Evolutionary conservation across 225 moss, liverwort and hornwort species (phyloP), one percentile per base, ranked within the genome.

Genomic region (Neckera pumila): DNA sequence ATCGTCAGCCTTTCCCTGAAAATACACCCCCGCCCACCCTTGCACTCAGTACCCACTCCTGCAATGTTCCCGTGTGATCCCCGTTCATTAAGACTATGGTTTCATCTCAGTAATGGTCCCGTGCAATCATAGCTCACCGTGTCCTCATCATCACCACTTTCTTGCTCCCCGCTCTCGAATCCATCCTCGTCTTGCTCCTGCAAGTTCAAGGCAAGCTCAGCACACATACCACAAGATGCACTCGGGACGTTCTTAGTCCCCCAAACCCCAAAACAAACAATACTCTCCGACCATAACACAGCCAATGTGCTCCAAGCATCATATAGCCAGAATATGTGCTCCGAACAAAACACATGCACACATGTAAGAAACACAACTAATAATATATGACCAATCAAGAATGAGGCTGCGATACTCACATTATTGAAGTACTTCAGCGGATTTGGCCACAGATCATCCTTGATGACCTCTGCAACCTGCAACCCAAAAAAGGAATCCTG

Each of bases 401-500:
- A 73, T n/a, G 40, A 62, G 65, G 42, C 43, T 23, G 70, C 17
- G 27, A 36, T 16, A 88, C 95, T 91, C 92, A 99, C 99, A 78
- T 97, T 99, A 86, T 97, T 99, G 77, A 99, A 99, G 86, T 99
- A 99, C 93, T 97, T 99, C 84, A 99, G 67, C 67, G 99, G 99
- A 86, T 99, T 99, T 30, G 99, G 99, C 99, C 99, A 99, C 87
- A 99, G 91, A 86, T 99, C 99, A 89, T 99, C 99, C 89, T 96
- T 99, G 90, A 99, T 99, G 82, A 99, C 97, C 89, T 99, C 99
- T 59, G 99, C 99, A 85, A 99, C 97, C 99, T 99, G 93, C 90
- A 89, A 85, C 86, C 79, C 83, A 81, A 82, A 66, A 60, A 81
- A 89, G 42, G 84, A 86, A 86, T 81, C 87, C 89, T 92, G 88